Evolutionary conservation across 1,284 basidiomycete genomes (phyloP).

Genomic region (Boletus semigastroideus): DNA sequence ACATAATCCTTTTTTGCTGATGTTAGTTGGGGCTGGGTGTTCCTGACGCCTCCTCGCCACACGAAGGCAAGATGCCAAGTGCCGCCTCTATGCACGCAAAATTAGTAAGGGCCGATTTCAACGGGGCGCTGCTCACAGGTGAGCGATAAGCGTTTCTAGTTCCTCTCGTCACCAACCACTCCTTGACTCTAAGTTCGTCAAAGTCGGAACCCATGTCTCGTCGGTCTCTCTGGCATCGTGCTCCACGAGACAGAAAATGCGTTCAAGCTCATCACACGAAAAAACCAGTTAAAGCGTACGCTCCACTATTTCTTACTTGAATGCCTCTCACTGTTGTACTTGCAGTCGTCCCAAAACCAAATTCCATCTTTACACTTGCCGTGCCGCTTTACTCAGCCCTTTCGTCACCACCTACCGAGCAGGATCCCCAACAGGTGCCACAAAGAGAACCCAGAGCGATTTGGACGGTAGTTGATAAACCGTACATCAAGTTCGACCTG

Average conservation of each 20-base stretch:
- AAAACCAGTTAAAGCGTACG: conserved; percentile 70
- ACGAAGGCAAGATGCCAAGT: conserved; percentile 45
- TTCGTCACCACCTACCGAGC: conserved; percentile 26
- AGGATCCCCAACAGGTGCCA: conserved; percentile 28
- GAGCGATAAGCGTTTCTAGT: not conserved
- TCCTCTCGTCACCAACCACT: not conserved
- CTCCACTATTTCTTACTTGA: not conserved
- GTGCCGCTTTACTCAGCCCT: conserved; percentile 66
- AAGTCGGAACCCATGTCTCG: conserved; percentile 72
- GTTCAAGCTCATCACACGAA: conserved; percentile 72
- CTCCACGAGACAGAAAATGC: conserved; percentile 84
- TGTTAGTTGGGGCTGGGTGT: conserved; percentile 55
- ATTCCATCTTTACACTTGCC: conserved; percentile 69
- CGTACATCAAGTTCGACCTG: conserved; percentile 72
- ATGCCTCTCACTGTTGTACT: conserved; percentile 3
- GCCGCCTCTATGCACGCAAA: conserved; percentile 70
- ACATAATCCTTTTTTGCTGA: too few species aligned
- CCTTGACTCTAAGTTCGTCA: conserved; percentile 55
- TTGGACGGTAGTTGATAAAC: conserved; percentile 54
- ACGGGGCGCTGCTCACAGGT: conserved; percentile 78
- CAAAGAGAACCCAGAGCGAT: not conserved
- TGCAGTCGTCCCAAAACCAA: conserved; percentile 75
- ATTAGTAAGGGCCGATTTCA: conserved; percentile 83
- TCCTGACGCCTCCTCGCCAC: conserved; percentile 34
- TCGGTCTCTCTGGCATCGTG: conserved; percentile 76